Base-by-base conservation (phyloP, 805 yeast species). In the Metschnikowia proteae region DNA sequence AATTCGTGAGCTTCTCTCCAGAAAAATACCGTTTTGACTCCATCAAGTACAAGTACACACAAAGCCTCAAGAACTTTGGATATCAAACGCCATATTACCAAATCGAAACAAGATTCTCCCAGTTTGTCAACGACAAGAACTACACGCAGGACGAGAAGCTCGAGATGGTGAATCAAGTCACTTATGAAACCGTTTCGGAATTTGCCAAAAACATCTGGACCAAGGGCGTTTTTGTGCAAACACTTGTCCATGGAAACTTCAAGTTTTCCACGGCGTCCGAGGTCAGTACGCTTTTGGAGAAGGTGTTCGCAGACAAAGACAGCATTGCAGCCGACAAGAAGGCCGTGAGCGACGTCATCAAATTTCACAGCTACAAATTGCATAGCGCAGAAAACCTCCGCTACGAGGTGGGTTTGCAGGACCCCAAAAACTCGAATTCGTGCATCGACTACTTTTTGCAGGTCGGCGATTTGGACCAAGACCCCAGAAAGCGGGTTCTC, bases 371-470 rank as follows among this genome's bases (percentile, higher is more conserved):
- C 29, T 69, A 66, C 52, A 57, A 71, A 35, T 56, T 83, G 23
- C 73, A 79, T 11, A 49, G 60, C 5, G 68, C 67, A 5, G 63
- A 69, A 27, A 61, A 65, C 1, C 71, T 64, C 50, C 74, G 82
- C 54, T 83, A 65, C 54, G 82, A 82, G 46, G 65, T 72, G 27
- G 50, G 57, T 0, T 67, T 86, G 43, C 79, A 75, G 39, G 97
- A 91, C 64, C 70, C 76, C 3, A 71, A 82, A 47, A 88, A 92
- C 62, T 76, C 85, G 49, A 92, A 92, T 61, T 86, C 96, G 0
- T 87, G 96, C 64, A 80, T 90, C 56, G 95, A 88, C 57, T 81
- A 88, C 59, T 82, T 80, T 52, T 71, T 84, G 40, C 96, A 89
- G 65, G 64, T 88, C 33, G 89, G 86, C 10, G 46, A 43, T 13